These are phyloP conservation scores for Candolleomyces eurysporus DNA, from an alignment of 768 basidiomycete genomes.

Conservation along the genomic window DNA sequence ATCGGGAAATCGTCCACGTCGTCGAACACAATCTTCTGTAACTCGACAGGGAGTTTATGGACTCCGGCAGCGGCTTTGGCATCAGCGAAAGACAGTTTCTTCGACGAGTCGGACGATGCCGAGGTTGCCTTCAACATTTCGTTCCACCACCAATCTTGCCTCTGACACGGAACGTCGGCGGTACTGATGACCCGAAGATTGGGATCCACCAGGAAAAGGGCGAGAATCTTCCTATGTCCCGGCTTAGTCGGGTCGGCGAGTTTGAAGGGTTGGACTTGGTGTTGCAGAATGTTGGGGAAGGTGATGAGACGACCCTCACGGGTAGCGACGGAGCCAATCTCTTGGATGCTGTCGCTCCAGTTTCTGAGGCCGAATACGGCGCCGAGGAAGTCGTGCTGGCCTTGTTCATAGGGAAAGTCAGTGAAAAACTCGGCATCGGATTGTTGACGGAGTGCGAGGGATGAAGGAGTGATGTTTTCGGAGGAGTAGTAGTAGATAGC, in stretches of 20 bases:
- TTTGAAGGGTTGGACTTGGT: constrained; percentile 31
- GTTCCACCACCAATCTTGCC: constrained; percentile 23
- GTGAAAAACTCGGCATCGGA: not conserved
- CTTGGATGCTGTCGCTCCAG: constrained; percentile 15
- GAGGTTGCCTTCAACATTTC: constrained; percentile 1
- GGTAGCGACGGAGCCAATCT: constrained; percentile 26
- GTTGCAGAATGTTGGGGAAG: constrained; percentile 37
- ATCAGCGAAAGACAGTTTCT: too few species aligned
- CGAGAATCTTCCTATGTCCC: constrained; percentile 38
- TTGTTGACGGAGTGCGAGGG: constrained; percentile 15
- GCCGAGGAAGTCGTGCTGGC: constrained; percentile 19
- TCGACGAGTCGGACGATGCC: too few species aligned
- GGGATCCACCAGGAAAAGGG: constrained; percentile 36
- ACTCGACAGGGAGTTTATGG: constrained; percentile 20
- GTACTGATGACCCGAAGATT: constrained; percentile 21
- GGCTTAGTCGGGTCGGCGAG: constrained; percentile 32
- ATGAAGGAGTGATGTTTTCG: constrained; percentile 12
- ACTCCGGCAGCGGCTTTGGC: too few species aligned
- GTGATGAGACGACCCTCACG: constrained; percentile 24
- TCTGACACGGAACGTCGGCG: constrained; percentile 23
- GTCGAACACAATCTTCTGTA: constrained; percentile 15
- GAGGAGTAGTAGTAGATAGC: constrained; percentile 16
- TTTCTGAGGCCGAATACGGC: constrained; percentile 18
- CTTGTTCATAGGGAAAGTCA: constrained; percentile 15
- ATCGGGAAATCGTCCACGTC: constrained; percentile 23